Conservation (phyloP, 169 alveolate species). For the Plasmodium falciparum region DNA sequence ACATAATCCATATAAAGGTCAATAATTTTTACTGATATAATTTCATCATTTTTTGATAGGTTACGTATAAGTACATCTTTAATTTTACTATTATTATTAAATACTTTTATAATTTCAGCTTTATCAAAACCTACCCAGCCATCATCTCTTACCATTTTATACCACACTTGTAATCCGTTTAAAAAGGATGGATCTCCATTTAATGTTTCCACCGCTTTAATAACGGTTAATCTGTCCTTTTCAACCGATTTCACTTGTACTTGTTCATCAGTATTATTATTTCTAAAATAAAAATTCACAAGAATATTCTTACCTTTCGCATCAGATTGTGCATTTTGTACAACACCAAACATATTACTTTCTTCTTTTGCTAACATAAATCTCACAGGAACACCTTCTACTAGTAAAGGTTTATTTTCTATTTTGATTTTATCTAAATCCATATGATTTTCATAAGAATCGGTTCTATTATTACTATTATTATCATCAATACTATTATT, state of each 20-base stretch:
- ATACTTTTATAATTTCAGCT: slow-evolving; percentile 68
- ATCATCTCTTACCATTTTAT: slow-evolving; percentile 72
- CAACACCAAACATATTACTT: slow-evolving; percentile 78
- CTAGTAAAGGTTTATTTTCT: slow-evolving; percentile 7
- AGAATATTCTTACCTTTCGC: slow-evolving; percentile 53
- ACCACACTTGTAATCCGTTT: slow-evolving; percentile 72
- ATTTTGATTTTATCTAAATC: slow-evolving; percentile 35
- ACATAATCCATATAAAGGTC: slow-evolving; percentile 73
- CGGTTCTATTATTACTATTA: slow-evolving; percentile 27
- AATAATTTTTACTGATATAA: slow-evolving; percentile 63
- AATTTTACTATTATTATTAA: slow-evolving; percentile 48
- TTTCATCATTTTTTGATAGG: slow-evolving; percentile 76
- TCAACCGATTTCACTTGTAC: slow-evolving; percentile 75
- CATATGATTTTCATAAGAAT: slow-evolving; percentile 18
- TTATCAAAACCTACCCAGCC: slow-evolving; percentile 76
- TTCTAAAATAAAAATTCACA: slow-evolving; percentile 53
- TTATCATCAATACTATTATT: slow-evolving; percentile 6
- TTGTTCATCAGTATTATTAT: slow-evolving; percentile 58
- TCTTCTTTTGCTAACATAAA: slow-evolving; percentile 76
- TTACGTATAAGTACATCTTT: slow-evolving; percentile 62
- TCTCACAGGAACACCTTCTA: slow-evolving; percentile 75
- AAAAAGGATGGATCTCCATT: slow-evolving; percentile 51
- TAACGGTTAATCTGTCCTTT: slow-evolving; percentile 47
- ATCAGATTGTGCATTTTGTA: slow-evolving; percentile 73
- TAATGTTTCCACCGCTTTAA: slow-evolving; percentile 58